A percentile compares a stretch with the other conserved stretches of the same genome.
phyloP scores from a whole-genome alignment of 2,329 filamentous ascomycete genomes.

The Colletotrichum theobromicola region DNA sequence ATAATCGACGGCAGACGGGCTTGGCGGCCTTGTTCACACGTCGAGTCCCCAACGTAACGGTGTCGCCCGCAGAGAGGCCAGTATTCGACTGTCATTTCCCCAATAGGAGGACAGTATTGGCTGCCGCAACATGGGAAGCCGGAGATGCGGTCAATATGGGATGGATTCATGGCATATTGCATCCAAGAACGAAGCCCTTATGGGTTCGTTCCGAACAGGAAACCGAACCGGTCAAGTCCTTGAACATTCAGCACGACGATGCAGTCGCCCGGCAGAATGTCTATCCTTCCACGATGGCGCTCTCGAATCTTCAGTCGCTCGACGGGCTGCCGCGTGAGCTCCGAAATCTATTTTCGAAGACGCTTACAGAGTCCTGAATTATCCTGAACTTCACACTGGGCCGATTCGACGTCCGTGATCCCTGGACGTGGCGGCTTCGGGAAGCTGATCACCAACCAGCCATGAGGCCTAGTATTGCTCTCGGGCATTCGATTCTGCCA shows the following conservation, averaged over 20 bases:
- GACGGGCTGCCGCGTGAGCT: neutral
- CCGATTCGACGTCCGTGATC: constrained; percentile 4
- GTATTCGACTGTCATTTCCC: neutral
- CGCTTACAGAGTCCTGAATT: constrained; percentile 13
- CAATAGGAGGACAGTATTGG: neutral
- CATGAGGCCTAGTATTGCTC: neutral
- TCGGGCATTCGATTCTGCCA: neutral
- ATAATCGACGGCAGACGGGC: neutral
- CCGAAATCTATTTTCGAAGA: constrained; percentile 11
- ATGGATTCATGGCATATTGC: neutral
- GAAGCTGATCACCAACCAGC: neutral
- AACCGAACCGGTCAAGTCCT: neutral
- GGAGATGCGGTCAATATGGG: constrained; percentile 3
- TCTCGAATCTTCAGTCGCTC: neutral
- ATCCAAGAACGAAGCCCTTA: neutral
- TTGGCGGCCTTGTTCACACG: neutral
- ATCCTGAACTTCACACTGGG: constrained; percentile 12
- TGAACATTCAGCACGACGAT: neutral
- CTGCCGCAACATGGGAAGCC: neutral
- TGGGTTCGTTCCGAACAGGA: neutral
- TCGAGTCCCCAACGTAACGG: neutral
- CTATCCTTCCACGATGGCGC: neutral
- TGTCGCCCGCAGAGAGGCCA: neutral
- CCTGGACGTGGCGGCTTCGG: neutral
- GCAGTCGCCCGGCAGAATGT: neutral